Evolutionary conservation across 345 rosid genomes (phyloP).

Genomic region (Sapria himalayana): DNA sequence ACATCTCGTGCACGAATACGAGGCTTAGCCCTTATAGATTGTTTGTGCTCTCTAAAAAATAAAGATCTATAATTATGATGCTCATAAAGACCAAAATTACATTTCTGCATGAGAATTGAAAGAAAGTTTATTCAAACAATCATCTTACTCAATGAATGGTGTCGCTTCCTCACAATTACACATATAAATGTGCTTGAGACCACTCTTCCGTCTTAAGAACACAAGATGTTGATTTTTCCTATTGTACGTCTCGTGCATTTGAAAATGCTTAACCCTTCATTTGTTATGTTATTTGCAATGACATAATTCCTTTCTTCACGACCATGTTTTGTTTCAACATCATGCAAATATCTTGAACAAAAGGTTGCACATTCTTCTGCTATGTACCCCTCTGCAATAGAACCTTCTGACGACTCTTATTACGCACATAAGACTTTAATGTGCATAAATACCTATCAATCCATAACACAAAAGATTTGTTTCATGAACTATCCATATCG

Average conservation of each 20-base stretch:
- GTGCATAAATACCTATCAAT: neutral
- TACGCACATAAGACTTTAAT: neutral
- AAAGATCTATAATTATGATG: too few relatives aligned
- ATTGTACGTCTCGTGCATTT: neutral
- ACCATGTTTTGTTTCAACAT: neutral
- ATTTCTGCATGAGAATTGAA: too few relatives aligned
- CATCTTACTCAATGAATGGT: neutral
- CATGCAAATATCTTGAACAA: constrained; percentile 1
- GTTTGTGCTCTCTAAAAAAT: too few relatives aligned
- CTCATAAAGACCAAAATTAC: too few relatives aligned
- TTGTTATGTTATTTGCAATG: neutral
- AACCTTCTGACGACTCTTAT: neutral
- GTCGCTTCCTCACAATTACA: neutral
- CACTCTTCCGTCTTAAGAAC: neutral
- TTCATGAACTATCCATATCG: too few relatives aligned
- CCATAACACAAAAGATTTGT: too few relatives aligned
- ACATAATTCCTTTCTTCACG: neutral
- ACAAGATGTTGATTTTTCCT: neutral
- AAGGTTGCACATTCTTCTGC: constrained; percentile 1
- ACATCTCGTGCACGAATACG: too few relatives aligned
- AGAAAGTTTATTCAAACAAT: neutral
- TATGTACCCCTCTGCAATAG: constrained; percentile 1
- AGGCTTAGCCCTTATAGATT: too few relatives aligned
- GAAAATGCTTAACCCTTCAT: neutral
- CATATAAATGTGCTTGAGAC: neutral